Percentiles rank a stretch among this genome's conserved stretches.
Evolutionary conservation across 2,329 filamentous ascomycete species (phyloP).

Genomic region (Gyromitra esculenta): DNA sequence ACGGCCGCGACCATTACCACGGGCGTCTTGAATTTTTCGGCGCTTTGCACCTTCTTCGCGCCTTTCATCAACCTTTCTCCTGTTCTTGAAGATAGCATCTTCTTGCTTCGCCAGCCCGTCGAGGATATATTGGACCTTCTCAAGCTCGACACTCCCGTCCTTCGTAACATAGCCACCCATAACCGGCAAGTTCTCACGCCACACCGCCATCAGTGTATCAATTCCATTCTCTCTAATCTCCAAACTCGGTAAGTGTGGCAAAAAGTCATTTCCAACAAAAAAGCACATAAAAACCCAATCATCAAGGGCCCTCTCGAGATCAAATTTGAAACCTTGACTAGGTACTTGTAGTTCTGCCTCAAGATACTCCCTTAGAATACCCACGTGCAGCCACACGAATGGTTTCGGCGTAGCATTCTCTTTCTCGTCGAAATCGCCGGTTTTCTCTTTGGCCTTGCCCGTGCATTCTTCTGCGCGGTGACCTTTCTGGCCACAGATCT

Average conservation of each 20-base stretch:
- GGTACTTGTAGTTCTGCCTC: constrained; percentile 87
- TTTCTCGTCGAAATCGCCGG: constrained; percentile 77
- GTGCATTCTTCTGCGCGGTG: constrained; percentile 88
- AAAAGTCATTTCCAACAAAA: constrained; percentile 97
- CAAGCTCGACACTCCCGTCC: constrained; percentile 89
- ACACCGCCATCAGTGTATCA: constrained; percentile 94
- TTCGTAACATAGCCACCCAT: constrained; percentile 98
- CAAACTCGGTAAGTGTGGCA: constrained; percentile 94
- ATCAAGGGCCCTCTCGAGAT: constrained; percentile 91
- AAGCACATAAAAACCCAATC: constrained; percentile 99
- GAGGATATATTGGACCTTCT: constrained; percentile 86
- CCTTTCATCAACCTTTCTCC: constrained; percentile 85
- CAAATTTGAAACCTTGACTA: constrained; percentile 84
- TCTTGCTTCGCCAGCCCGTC: constrained; percentile 90
- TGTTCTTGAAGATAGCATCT: constrained; percentile 87
- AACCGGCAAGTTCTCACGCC: constrained; percentile 86
- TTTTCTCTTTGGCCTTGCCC: constrained; percentile 79
- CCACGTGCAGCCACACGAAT: constrained; percentile 98
- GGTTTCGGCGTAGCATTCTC: constrained; percentile 68
- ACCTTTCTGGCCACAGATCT: constrained; percentile 88
- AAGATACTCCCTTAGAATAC: constrained; percentile 89
- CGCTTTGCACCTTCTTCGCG: constrained; percentile 81
- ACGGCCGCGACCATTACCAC: constrained; percentile 62
- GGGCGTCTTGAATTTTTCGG: constrained; percentile 68
- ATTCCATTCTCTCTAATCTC: constrained; percentile 98